Base-by-base conservation (phyloP, 108 stramenopile species). In the Licmophora abbreviata region DNA sequence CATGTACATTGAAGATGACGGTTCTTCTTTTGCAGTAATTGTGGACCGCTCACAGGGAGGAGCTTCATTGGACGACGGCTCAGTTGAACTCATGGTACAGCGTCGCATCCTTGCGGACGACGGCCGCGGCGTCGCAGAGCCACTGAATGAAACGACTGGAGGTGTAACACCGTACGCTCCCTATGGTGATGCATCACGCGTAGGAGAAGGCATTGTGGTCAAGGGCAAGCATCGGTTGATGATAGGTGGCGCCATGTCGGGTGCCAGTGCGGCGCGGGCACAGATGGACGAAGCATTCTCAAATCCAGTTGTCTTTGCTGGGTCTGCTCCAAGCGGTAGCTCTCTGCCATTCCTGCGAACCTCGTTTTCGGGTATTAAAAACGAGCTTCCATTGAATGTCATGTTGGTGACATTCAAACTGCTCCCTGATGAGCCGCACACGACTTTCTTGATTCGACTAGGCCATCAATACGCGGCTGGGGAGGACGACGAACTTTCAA, bases 51-150 rank as follows among this genome's bases (percentile, higher is more conserved):
- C 95, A 7, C 93, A 94, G 60, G 95, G 93, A 23, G 94, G 82
- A 15, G 64, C 85, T 32, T 95, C 92, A 10, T 50, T 98, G 7
- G 41, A 44, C 20, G 75, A 84, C 58, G 97, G 97, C 0, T 45
- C 72, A 10, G 24, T 96, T 22, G 95, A 98, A 72, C 46, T 96
- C 23, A 92, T 98, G 97, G 92, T 95, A 7, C 94, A 96, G 34
- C 78, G 97, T 6, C 73, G 95, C 1, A 81, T 72, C 0, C 47
- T 88, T 7, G 60, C 45, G 29, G 91, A 93, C 54, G 88, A 94
- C 63, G 30, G 45, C 14, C 53, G 81, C 17, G 83, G 89, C 8
- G 83, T 87, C 1, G 70, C 53, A 6, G 88, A 87, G 62, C 68
- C 91, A 22, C 54, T 93, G n/a, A 84, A 93, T 44, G 87, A 93